phyloP scores from a whole-genome alignment of 1,139 yeast genomes.

The Suhomyces ambrosiae region DNA sequence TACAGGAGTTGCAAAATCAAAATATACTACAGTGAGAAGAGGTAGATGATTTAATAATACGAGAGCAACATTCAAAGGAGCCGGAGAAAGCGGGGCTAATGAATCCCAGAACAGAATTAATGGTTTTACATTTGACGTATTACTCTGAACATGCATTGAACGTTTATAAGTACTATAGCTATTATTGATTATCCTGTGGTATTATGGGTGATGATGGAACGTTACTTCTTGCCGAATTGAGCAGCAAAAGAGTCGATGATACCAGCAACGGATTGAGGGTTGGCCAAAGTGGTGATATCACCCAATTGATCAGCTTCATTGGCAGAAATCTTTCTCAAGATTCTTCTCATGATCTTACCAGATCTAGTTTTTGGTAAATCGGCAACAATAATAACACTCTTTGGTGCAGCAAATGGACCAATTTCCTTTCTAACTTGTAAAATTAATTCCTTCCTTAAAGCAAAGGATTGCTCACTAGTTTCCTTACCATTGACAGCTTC shows the following conservation, averaged over 20 bases:
- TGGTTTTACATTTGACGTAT: neutral
- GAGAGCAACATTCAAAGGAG: too few relatives aligned
- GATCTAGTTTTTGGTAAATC: conserved; percentile 98
- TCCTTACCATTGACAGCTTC: conserved; percentile 45
- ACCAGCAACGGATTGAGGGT: conserved; percentile 82
- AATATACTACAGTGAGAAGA: too few relatives aligned
- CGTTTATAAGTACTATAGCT: neutral
- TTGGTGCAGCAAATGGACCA: conserved; percentile 99
- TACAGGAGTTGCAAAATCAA: conserved; percentile 2
- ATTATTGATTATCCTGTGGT: neutral
- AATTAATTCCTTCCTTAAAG: conserved; percentile 78
- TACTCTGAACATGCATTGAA: neutral
- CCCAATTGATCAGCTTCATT: conserved; percentile 93
- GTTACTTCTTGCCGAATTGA: conserved; percentile 54
- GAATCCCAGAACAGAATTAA: too few relatives aligned
- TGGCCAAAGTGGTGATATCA: conserved; percentile 86
- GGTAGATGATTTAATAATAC: too few relatives aligned
- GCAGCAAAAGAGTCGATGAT: conserved; percentile 56
- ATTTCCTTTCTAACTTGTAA: conserved; percentile 90
- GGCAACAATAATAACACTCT: conserved; percentile 78
- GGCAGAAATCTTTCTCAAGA: conserved; percentile 86
- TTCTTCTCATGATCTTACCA: conserved; percentile 98
- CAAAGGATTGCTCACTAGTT: conserved; percentile 52
- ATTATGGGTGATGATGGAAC: neutral
- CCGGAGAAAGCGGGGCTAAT: too few relatives aligned